A percentile compares a stretch with the other conserved stretches of the same genome.
These are phyloP conservation scores for Trichoderma arundinaceum DNA, from an alignment of 2,329 filamentous ascomycete species.

Conservation along the genomic window DNA sequence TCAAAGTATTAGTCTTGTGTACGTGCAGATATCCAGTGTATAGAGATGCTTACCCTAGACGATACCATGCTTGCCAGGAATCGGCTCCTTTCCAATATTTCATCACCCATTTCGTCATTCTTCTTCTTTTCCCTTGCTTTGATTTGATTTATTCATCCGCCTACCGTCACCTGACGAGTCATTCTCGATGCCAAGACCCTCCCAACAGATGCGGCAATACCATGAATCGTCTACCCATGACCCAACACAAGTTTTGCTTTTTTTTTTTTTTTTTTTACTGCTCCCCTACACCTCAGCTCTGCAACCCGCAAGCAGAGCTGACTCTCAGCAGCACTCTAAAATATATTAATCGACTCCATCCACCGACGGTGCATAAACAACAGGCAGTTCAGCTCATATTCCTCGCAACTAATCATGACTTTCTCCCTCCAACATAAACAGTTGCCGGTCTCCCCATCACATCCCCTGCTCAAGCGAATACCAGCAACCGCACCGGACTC, in stretches of 20 bases:
- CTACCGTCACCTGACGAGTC: background rate
- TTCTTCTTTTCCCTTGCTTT: background rate
- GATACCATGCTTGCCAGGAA: too few relatives aligned
- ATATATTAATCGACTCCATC: slow-evolving; percentile 15
- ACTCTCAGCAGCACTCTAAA: background rate
- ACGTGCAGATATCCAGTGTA: too few relatives aligned
- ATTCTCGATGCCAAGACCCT: background rate
- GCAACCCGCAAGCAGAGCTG: background rate
- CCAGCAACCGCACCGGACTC: background rate
- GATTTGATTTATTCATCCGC: background rate
- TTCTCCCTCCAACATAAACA: background rate
- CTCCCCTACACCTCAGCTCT: background rate
- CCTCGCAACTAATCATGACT: background rate
- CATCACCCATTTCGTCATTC: background rate
- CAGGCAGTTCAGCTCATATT: slow-evolving; percentile 8
- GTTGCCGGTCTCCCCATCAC: background rate
- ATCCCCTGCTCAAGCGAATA: too few relatives aligned
- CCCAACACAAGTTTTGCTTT: background rate
- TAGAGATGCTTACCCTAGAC: too few relatives aligned
- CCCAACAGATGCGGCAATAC: background rate
- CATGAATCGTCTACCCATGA: too few relatives aligned
- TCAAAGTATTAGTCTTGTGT: too few relatives aligned
- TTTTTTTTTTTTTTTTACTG: background rate
- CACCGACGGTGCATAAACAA: slow-evolving; percentile 18
- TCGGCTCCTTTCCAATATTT: background rate